Evolutionary conservation across 2,329 filamentous ascomycete genomes (phyloP).

Genomic region (Parafenestella ontariensis): DNA sequence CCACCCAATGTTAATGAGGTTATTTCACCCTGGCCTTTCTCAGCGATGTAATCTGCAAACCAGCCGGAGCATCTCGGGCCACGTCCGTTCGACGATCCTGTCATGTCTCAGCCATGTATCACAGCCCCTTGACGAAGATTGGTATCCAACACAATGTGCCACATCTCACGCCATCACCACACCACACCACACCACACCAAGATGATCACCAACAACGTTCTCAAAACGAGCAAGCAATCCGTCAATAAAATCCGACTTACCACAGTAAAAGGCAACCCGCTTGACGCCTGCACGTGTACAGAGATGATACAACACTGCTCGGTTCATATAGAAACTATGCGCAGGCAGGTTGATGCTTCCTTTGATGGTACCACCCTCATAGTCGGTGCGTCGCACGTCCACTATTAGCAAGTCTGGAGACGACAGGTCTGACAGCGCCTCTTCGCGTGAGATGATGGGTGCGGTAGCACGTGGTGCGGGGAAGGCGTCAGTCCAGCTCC

Average conservation of each 20-base stretch:
- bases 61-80: constrained; percentile 46
- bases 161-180: constrained; percentile 29
- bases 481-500: constrained; percentile 52
- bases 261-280: constrained; percentile 57
- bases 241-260: constrained; percentile 28
- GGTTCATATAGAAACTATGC: constrained; percentile 56
- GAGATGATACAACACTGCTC: constrained; percentile 53
- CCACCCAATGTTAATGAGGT: constrained; percentile 52
- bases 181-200: constrained; percentile 12
- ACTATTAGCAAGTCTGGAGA: constrained; percentile 51
- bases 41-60: constrained; percentile 46
- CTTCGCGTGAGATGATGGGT: constrained; percentile 47
- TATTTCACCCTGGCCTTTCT: constrained; percentile 48
- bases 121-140: neutral
- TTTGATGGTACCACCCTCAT: constrained; percentile 54
- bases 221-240: neutral
- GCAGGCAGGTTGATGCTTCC: constrained; percentile 58
- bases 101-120: constrained; percentile 19
- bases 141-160: constrained; percentile 1
- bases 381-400: constrained; percentile 57
- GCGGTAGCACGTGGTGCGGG: constrained; percentile 49
- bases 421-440: constrained; percentile 43
- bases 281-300: constrained; percentile 54
- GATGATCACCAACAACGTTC: neutral
- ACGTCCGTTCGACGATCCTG: constrained; percentile 44